A percentile compares a stretch with the other conserved stretches of the same genome.
phyloP scores from a whole-genome alignment of 2,329 filamentous ascomycete genomes.

The Aspergillus nomiae region DNA sequence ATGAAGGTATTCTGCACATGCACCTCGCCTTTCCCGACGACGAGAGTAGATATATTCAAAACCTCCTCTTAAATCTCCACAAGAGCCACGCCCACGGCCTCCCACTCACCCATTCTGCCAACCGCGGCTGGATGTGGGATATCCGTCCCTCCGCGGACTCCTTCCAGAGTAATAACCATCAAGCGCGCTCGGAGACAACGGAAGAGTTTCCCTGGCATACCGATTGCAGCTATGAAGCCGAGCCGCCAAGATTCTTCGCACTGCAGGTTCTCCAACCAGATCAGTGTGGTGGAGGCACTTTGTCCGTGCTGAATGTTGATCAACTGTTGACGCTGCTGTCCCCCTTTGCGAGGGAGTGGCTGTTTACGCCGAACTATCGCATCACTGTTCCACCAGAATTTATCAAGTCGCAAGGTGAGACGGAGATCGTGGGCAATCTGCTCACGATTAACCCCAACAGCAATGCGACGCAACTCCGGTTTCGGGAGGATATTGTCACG shows the following conservation, averaged over 20 bases:
- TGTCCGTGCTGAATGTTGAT: not conserved
- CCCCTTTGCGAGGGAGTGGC: not conserved
- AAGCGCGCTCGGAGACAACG: not conserved
- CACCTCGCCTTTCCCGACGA: no score
- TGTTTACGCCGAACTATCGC: not conserved
- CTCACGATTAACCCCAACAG: not conserved
- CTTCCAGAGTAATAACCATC: not conserved
- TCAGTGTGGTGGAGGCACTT: not conserved
- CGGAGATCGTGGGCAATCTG: not conserved
- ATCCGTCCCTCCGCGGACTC: not conserved
- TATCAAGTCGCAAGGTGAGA: not conserved
- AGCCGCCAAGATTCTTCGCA: not conserved
- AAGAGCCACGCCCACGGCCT: no score
- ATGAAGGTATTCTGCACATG: no score
- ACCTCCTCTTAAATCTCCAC: no score
- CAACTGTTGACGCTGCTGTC: not conserved
- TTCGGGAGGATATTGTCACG: not conserved
- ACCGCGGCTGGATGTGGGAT: not conserved
- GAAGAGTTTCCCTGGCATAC: not conserved
- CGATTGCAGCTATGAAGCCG: not conserved
- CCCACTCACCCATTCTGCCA: no score
- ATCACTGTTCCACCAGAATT: not conserved
- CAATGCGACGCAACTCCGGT: not conserved
- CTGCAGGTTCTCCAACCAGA: not conserved
- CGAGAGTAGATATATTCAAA: no score